These are phyloP conservation scores for Fusarium aywerte DNA, from an alignment of 2,329 filamentous ascomycete genomes.

Conservation along the genomic window DNA sequence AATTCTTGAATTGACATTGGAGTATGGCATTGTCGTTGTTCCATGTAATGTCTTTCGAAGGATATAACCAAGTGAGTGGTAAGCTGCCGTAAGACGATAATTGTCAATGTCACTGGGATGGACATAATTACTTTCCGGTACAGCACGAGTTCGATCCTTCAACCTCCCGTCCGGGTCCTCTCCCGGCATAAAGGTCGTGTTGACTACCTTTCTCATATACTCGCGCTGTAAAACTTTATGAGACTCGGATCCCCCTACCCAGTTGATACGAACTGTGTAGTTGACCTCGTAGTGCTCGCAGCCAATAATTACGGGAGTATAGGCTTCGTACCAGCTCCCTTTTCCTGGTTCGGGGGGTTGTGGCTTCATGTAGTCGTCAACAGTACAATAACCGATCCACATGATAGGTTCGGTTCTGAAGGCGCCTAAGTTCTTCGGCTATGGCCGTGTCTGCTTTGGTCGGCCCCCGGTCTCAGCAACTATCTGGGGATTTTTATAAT, in stretches of 20 bases:
- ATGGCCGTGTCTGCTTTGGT: background rate
- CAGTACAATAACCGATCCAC: conserved; percentile 25
- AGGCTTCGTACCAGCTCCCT: background rate
- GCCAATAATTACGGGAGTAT: background rate
- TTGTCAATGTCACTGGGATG: accelerated
- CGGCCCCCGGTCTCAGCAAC: accelerated
- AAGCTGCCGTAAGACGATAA: background rate
- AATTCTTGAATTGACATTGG: background rate
- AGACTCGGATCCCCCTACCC: background rate
- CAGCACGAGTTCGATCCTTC: conserved; percentile 8
- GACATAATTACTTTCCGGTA: background rate
- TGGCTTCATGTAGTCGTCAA: accelerated
- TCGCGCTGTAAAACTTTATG: accelerated
- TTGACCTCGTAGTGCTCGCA: conserved; percentile 20
- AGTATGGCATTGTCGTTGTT: accelerated
- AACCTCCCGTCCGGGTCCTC: conserved; percentile 4
- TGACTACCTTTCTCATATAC: background rate
- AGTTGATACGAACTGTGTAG: background rate
- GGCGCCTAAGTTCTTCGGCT: background rate
- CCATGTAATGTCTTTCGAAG: background rate
- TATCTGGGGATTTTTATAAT: accelerated
- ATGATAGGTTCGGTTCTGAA: conserved; percentile 28
- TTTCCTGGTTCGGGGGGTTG: accelerated
- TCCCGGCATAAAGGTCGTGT: background rate
- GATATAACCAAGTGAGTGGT: background rate